phyloP scores from a whole-genome alignment of 352 stramenopile species.

The Phytophthora tentaculata region DNA sequence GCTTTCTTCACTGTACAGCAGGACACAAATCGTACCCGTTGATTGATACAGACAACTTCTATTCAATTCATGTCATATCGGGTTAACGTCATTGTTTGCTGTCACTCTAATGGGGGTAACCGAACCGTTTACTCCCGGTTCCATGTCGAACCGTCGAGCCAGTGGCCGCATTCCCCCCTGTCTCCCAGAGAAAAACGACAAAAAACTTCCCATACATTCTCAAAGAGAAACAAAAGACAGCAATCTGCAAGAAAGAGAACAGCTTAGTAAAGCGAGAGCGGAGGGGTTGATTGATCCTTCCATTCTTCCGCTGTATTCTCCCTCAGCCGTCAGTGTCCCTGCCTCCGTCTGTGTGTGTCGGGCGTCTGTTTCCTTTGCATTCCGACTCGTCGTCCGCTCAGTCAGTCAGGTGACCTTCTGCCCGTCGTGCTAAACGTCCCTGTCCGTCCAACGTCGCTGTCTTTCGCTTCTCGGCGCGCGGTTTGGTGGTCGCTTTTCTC shows the following conservation, averaged over 20 bases:
- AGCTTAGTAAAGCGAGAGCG: constrained; percentile 23
- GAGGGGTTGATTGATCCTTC: constrained; percentile 8
- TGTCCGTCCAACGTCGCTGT: constrained; percentile 12
- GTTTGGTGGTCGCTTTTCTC: constrained; percentile 13
- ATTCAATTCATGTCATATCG: constrained; percentile 18
- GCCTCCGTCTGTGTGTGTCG: constrained; percentile 1
- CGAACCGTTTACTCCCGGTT: constrained; percentile 25
- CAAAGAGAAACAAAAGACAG: constrained; percentile 26
- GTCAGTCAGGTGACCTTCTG: constrained; percentile 10
- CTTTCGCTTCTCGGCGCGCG: constrained; percentile 8
- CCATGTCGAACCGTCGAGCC: constrained; percentile 36
- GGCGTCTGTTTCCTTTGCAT: constrained; percentile 32
- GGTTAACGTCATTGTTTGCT: constrained; percentile 21
- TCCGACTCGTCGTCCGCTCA: constrained; percentile 24
- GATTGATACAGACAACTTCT: constrained; percentile 16
- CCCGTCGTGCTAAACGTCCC: constrained; percentile 21
- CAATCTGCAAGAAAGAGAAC: constrained; percentile 1
- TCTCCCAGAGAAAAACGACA: constrained; percentile 22
- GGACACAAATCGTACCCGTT: background rate
- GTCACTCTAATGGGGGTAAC: constrained; percentile 27
- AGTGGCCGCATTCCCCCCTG: constrained; percentile 20
- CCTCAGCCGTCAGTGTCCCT: constrained; percentile 4
- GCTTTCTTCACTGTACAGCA: background rate
- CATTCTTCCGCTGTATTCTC: constrained; percentile 4
- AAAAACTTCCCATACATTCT: constrained; percentile 32